phyloP scores from a whole-genome alignment of 257 asterid genomes.

The Solanum virginianum region DNA sequence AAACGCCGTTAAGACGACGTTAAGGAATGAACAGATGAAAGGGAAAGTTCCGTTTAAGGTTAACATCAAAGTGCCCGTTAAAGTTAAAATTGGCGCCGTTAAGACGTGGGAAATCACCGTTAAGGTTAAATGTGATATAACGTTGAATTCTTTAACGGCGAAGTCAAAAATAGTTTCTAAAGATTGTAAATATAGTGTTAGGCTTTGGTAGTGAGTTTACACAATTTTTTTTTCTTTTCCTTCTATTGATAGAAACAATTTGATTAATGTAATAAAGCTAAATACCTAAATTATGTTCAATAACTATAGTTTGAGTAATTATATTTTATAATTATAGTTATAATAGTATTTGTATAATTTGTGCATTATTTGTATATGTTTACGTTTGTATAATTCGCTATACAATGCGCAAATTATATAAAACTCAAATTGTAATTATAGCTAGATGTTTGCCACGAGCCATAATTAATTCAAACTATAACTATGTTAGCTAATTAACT shows the following conservation, averaged over 20 bases:
- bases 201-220: background rate
- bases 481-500: no score
- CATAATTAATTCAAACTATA: no score
- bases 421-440: no score
- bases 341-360: no score
- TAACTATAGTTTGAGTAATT: no score
- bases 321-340: no score
- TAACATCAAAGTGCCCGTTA: constrained; percentile 43
- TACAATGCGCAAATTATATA: no score
- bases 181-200: constrained; percentile 51
- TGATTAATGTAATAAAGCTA: background rate
- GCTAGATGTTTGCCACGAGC: no score
- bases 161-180: constrained; percentile 36
- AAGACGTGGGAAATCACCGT: constrained; percentile 60
- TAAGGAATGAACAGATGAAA: constrained; percentile 19
- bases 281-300: no score
- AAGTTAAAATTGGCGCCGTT: constrained; percentile 51
- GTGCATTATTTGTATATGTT: no score
- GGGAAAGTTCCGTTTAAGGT: constrained; percentile 46
- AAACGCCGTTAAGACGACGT: constrained; percentile 19
- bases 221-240: background rate
- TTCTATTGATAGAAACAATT: background rate
- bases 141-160: constrained; percentile 28
- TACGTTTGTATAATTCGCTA: no score
- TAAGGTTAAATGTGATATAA: constrained; percentile 58